Evolutionary conservation across 495 filamentous ascomycete species (phyloP).

Genomic region (Annulohypoxylon nitens): DNA sequence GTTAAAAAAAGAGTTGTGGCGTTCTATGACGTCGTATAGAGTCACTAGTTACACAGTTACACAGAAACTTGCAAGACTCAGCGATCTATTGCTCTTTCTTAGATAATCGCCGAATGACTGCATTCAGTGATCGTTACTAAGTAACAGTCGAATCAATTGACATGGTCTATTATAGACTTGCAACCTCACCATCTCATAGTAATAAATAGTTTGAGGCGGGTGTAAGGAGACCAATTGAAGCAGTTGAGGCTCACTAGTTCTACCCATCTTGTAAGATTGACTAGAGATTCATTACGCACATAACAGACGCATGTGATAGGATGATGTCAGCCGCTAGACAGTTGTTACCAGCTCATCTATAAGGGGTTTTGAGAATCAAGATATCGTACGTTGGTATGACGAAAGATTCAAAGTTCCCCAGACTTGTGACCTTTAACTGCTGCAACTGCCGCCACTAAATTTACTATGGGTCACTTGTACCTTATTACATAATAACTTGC

Average conservation of each 20-base stretch:
- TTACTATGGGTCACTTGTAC: constrained; percentile 5
- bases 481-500: background rate
- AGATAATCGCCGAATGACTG: constrained; percentile 35
- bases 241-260: background rate
- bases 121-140: constrained; percentile 19
- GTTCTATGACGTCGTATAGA: constrained; percentile 38
- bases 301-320: constrained; percentile 22
- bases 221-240: constrained; percentile 10
- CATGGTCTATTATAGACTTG: background rate
- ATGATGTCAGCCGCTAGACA: constrained; percentile 39
- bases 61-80: constrained; percentile 8
- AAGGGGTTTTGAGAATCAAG: constrained; percentile 18
- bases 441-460: constrained; percentile 31
- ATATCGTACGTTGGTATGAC: constrained; percentile 20
- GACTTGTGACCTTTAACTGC: constrained; percentile 30
- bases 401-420: constrained; percentile 29
- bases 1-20: constrained; percentile 3
- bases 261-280: constrained; percentile 7
- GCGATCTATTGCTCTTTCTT: constrained; percentile 33
- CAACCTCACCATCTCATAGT: background rate
- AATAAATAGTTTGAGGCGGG: background rate
- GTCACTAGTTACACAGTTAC: constrained; percentile 8
- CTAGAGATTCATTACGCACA: constrained; percentile 23
- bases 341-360: constrained; percentile 5
- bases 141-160: constrained; percentile 7